Base-by-base conservation (phyloP, 768 basidiomycete species). In the Sarcomyxa edulis region DNA sequence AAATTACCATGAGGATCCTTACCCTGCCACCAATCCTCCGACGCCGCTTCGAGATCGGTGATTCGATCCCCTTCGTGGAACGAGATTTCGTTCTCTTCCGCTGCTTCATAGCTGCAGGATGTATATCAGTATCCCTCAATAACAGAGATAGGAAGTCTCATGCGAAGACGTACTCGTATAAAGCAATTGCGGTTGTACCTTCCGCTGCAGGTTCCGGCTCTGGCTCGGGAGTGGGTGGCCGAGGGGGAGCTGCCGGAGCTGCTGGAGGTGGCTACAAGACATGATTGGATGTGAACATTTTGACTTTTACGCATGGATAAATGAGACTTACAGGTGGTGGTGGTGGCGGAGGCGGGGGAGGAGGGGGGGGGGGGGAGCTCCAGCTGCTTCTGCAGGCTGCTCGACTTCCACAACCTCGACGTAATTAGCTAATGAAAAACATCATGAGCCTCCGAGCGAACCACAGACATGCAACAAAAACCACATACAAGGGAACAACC, bases 401-500 rank as follows among this genome's bases (percentile, higher is more conserved):
- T 49, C 63, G 16, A 56, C 55, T n/a, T n/a, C n/a, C 7, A 89
- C 55, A 22, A 87, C 48, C 49, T 93, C 85, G 27, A 94, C 91
- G 49, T 95, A 96, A 55, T 92, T 93, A 6, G 91, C 87, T 83
- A 45, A 20, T 14, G 4, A 22, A 15, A 12, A 6, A 31, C 12
- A 19, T 38, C 25, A 45, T n/a, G n/a, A n/a, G n/a, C n/a, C n/a
- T n/a, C n/a, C n/a, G n/a, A n/a, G n/a, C n/a, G n/a, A 30, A 19
- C 7, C 16, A 22, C n/a, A 25, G 28, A 24, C 11, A 35, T 16
- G 3, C 24, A 37, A 30, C n/a, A n/a, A n/a, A n/a, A 37, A 38
- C 40, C 6, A 50, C 72, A 20, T 48, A 88, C 86, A 75, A 43
- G 92, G 92, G 78, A 95, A 96, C 21, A 93, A 58, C 6, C 93